phyloP scores from a whole-genome alignment of 176 grass and related monocot species.

The Guadua angustifolia region DNA sequence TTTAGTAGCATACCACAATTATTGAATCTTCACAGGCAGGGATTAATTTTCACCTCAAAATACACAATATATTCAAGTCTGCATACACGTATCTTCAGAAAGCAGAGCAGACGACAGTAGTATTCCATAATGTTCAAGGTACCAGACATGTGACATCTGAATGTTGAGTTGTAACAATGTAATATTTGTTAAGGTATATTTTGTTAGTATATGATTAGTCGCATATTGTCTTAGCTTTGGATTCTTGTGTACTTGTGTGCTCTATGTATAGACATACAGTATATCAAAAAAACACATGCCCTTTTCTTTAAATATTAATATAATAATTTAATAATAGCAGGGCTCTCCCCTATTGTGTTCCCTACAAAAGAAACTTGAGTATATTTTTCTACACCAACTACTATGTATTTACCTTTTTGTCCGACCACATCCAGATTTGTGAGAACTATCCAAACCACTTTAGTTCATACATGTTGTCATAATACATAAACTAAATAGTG shows the following conservation, averaged over 20 bases:
- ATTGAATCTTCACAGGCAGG: slow-evolving; percentile 1
- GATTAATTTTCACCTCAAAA: background rate
- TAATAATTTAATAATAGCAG: background rate
- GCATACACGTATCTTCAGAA: background rate
- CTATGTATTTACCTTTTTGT: background rate
- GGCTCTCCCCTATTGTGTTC: background rate
- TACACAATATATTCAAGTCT: background rate
- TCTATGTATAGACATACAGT: background rate
- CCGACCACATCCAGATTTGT: background rate
- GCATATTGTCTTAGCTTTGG: background rate
- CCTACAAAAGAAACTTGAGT: background rate
- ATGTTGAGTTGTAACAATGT: background rate
- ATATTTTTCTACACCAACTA: background rate
- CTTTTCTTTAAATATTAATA: background rate
- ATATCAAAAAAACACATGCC: background rate
- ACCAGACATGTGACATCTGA: background rate
- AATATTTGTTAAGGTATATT: background rate
- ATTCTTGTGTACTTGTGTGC: background rate
- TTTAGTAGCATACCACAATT: slow-evolving; percentile 16
- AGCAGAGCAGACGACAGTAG: background rate
- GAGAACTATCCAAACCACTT: background rate
- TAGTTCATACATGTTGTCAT: background rate
- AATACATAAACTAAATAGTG: background rate
- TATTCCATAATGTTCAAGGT: background rate
- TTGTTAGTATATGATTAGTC: background rate